Evolutionary conservation across 805 yeast genomes (phyloP).

Genomic region (Zygosaccharomyces siamensis): DNA sequence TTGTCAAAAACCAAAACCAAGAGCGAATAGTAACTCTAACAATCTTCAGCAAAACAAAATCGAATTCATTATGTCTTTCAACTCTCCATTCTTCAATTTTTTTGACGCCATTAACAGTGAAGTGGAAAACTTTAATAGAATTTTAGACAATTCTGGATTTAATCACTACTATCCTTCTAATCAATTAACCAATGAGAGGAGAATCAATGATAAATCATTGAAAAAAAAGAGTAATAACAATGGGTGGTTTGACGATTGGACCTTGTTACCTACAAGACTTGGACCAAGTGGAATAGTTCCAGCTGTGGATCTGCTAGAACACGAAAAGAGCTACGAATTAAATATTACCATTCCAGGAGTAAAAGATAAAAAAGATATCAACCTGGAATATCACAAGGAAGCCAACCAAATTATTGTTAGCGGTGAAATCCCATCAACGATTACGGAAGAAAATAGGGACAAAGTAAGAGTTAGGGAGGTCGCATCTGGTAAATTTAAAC

Average conservation of each 20-base stretch:
- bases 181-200: constrained; percentile 11
- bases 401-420: constrained; percentile 40
- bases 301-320: constrained; percentile 45
- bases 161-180: constrained; percentile 21
- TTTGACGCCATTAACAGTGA: constrained; percentile 42
- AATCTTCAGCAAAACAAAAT: neutral
- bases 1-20: neutral
- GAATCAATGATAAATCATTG: constrained; percentile 6
- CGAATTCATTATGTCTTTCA: constrained; percentile 27
- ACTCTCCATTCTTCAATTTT: constrained; percentile 43
- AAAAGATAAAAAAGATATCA: constrained; percentile 38
- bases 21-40: neutral
- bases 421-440: constrained; percentile 39
- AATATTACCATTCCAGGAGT: constrained; percentile 48
- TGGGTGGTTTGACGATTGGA: constrained; percentile 23
- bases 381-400: constrained; percentile 45
- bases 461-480: constrained; percentile 35
- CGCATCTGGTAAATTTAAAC: constrained; percentile 39
- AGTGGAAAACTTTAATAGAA: constrained; percentile 37
- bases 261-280: constrained; percentile 29
- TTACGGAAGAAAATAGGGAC: constrained; percentile 20
- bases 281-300: constrained; percentile 33
- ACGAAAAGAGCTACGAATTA: constrained; percentile 39
- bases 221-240: constrained; percentile 6
- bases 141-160: constrained; percentile 31